Evolutionary conservation across 2,329 filamentous ascomycete species (phyloP), one percentile per base, ranked within the genome.

Genomic region (Didymosphaeria variabile): DNA sequence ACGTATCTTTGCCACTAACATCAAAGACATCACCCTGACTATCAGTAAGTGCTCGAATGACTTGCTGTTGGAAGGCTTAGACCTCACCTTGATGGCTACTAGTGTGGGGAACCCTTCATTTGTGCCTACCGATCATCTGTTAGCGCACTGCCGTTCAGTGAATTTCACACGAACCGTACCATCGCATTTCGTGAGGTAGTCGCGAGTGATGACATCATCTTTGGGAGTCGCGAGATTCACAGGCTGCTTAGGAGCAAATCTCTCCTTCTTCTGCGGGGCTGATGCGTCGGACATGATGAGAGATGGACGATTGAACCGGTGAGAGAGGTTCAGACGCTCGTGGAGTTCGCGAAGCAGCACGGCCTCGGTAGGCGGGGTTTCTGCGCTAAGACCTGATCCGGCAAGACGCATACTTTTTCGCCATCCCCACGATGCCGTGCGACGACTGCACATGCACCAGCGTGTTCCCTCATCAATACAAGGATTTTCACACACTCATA

Each of bases 11-110:
- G 55, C 90, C 91, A 26, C 88, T 93, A 62, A 99, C 95, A 75
- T 99, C 94, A 75, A 97, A 99, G 55, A 99, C 90, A 63, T 91
- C 92, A 70, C 95, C 94, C 90, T 97, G 61, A 13, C 42, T n/a
- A 29, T 42, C 3, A 34, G 62, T 65, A 44, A 71, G 53, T 34
- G 32, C 32, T 50, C 29, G 21, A 51, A 17, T 23, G 29, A 34
- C 36, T 36, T 32, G 7, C n/a, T 12, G 12, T 5, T n/a, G 10
- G 10, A 10, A 15, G 32, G 46, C 32, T 32, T 13, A 36, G 6
- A 52, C 45, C 62, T 15, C 64, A 83, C 82, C 72, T 85, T 88
- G 73, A 90, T 89, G 17, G 86, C 86, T 38, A 89, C 85, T 64
- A 85, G 82, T 5, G 83, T 88, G 13, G 87, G 86, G 60, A 82